Conservation (phyloP, 2,329 filamentous ascomycete genomes). For the Paradendryphiella salina region DNA sequence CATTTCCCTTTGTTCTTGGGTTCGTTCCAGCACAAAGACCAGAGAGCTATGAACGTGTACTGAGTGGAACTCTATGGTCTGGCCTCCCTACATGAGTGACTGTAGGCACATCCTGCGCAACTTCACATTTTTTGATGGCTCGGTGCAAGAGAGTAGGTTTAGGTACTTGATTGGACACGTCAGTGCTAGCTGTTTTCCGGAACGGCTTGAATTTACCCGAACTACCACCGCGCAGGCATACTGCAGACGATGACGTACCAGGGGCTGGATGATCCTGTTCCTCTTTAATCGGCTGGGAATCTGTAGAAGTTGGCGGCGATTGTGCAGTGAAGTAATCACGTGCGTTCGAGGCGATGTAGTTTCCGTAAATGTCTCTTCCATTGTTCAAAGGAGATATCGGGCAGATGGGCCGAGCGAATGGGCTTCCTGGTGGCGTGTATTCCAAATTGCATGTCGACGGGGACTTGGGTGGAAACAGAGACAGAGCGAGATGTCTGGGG, state of each 20-base stretch:
- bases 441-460: slow-evolving; percentile 8
- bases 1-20: neutral
- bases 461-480: slow-evolving; percentile 7
- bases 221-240: neutral
- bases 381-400: slow-evolving; percentile 18
- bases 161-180: neutral
- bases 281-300: neutral
- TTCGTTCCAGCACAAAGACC: neutral
- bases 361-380: slow-evolving; percentile 20
- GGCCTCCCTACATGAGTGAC: neutral
- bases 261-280: neutral
- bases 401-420: neutral
- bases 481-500: neutral
- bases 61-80: neutral
- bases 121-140: neutral
- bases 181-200: slow-evolving; percentile 4
- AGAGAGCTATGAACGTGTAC: slow-evolving; percentile 1
- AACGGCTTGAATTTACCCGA: slow-evolving; percentile 3
- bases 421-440: slow-evolving; percentile 1
- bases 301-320: neutral
- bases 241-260: neutral
- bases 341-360: slow-evolving; percentile 17
- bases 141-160: neutral
- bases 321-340: slow-evolving; percentile 8
- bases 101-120: neutral